A percentile compares a stretch with the other conserved stretches of the same genome.
Conservation (phyloP, 1,284 basidiomycete genomes). For the Puccinia coronata region DNA sequence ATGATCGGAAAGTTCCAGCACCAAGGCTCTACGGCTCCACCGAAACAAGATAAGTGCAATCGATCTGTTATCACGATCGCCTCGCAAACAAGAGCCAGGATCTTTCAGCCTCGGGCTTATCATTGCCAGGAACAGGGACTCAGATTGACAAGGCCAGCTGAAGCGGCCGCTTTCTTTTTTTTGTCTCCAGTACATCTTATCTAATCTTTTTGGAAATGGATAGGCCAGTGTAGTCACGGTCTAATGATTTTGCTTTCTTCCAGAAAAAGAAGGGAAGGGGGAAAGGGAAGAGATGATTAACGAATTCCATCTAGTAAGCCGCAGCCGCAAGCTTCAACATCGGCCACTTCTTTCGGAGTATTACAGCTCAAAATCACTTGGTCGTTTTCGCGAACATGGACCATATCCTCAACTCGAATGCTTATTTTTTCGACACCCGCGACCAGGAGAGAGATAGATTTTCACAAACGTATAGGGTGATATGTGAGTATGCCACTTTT, state of each 20-base stretch:
- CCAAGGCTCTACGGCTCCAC: too few relatives aligned
- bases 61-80: too few relatives aligned
- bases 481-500: slow-evolving; percentile 12
- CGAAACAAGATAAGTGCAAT: too few relatives aligned
- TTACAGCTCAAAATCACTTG: slow-evolving; percentile 71
- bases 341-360: slow-evolving; percentile 86
- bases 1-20: too few relatives aligned
- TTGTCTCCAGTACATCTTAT: slow-evolving; percentile 9
- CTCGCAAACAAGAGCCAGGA: too few relatives aligned
- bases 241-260: background rate
- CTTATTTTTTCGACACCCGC: background rate
- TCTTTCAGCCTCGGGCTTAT: too few relatives aligned
- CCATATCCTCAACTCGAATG: slow-evolving; percentile 69
- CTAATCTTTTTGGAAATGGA: slow-evolving; percentile 33
- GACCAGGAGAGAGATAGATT: background rate
- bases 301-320: slow-evolving; percentile 16
- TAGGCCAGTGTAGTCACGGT: background rate
- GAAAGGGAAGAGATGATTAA: background rate
- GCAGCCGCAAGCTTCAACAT: slow-evolving; percentile 68
- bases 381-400: slow-evolving; percentile 71
- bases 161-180: background rate
- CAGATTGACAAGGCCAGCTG: background rate
- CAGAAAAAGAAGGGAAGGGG: background rate
- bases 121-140: too few relatives aligned
- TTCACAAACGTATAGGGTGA: background rate